Conservation (phyloP, 2,329 filamentous ascomycete genomes). For the Microdochium bolleyi region DNA sequence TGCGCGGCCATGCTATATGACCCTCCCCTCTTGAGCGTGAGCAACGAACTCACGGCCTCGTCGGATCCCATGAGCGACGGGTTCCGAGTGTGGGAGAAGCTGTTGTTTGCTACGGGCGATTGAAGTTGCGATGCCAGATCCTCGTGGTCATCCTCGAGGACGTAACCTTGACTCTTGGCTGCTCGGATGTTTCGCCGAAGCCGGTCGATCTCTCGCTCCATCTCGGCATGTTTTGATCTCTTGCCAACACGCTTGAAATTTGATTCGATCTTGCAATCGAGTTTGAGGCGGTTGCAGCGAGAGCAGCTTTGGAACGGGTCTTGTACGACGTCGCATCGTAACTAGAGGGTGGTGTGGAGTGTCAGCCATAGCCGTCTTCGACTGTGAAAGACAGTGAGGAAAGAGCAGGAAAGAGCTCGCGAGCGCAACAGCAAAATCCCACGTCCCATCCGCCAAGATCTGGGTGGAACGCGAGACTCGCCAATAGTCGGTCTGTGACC, state of each 20-base stretch:
- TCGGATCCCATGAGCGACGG: constrained; percentile 60
- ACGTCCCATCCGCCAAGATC: no score
- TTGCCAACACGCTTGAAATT: constrained; percentile 83
- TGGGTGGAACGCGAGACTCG: no score
- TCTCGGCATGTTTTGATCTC: constrained; percentile 75
- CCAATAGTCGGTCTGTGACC: no score
- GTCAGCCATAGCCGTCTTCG: constrained; percentile 8
- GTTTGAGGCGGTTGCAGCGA: constrained; percentile 69
- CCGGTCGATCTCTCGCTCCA: constrained; percentile 74
- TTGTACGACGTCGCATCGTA: constrained; percentile 78
- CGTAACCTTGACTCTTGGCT: constrained; percentile 51
- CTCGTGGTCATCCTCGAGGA: constrained; percentile 45
- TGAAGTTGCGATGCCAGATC: constrained; percentile 45
- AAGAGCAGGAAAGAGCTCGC: no score
- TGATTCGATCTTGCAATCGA: constrained; percentile 79
- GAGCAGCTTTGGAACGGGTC: constrained; percentile 73
- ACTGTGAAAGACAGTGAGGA: constrained; percentile 1
- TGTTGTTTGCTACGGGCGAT: constrained; percentile 50
- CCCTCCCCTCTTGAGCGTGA: constrained; percentile 59
- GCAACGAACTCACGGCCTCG: constrained; percentile 58
- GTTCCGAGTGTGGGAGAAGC: constrained; percentile 52
- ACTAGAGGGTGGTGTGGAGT: constrained; percentile 30
- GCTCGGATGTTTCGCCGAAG: constrained; percentile 53
- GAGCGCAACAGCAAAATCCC: no score
- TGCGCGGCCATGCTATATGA: constrained; percentile 47